These are phyloP conservation scores for Prunus yedoensis DNA, from an alignment of 331 rosid genomes.

Conservation along the genomic window DNA sequence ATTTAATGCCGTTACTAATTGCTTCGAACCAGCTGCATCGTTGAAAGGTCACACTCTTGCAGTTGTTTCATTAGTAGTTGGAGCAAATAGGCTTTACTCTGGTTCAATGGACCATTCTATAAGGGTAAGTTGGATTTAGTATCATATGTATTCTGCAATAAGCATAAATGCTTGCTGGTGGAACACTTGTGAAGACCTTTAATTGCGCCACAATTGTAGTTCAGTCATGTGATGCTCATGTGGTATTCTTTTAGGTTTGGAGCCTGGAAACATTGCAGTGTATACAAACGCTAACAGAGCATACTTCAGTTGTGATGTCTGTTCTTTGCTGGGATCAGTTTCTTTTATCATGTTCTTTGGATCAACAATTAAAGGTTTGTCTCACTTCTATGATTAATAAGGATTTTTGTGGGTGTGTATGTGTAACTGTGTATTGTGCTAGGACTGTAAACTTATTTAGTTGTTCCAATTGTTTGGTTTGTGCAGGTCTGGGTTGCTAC, in stretches of 20 bases:
- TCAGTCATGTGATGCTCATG: neutral
- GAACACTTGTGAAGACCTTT: neutral
- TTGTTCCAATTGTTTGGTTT: constrained; percentile 14
- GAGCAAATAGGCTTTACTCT: constrained; percentile 93
- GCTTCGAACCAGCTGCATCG: constrained; percentile 85
- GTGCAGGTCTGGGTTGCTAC: constrained; percentile 88
- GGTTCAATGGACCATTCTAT: constrained; percentile 95
- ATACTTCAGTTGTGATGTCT: constrained; percentile 95
- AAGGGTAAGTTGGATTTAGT: constrained; percentile 48
- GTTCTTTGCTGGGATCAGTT: constrained; percentile 98
- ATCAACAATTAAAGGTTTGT: constrained; percentile 79
- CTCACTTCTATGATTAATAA: neutral
- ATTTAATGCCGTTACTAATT: constrained; percentile 64
- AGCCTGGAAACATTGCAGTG: constrained; percentile 88
- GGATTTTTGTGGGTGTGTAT: neutral
- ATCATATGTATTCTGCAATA: neutral
- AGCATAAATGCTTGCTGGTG: neutral
- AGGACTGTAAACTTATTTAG: neutral
- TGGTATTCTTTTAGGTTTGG: constrained; percentile 67
- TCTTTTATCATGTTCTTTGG: constrained; percentile 84
- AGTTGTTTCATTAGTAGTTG: constrained; percentile 91
- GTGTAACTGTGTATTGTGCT: neutral
- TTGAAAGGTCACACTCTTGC: constrained; percentile 73
- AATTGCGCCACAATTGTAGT: constrained; percentile 7
- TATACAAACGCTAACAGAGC: constrained; percentile 82